Conservation (phyloP, 2,329 filamentous ascomycete genomes). For the Atkinsonella hypoxylon region DNA sequence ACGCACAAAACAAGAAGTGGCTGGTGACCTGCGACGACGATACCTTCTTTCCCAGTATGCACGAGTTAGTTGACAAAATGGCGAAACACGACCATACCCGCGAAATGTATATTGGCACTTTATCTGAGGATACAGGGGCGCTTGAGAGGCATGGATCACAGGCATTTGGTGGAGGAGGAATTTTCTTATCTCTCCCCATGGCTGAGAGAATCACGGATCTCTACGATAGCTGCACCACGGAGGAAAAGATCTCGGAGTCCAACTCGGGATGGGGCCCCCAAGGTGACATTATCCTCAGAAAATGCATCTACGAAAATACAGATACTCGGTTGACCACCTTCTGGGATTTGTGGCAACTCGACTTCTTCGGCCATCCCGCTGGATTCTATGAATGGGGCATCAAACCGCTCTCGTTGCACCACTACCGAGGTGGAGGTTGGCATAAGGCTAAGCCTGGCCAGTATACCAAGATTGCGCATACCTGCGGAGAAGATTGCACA, state of each 20-base stretch:
- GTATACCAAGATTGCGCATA: conserved; percentile 43
- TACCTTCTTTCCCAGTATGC: conserved; percentile 51
- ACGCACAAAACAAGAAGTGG: conserved; percentile 41
- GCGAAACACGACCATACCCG: conserved; percentile 37
- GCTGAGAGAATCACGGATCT: conserved; percentile 32
- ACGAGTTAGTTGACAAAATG: conserved; percentile 38
- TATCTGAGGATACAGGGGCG: conserved; percentile 50
- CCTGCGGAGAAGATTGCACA: conserved; percentile 49
- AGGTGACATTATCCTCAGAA: conserved; percentile 49
- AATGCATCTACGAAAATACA: conserved; percentile 53
- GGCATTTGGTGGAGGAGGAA: conserved; percentile 51
- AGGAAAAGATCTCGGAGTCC: conserved; percentile 39
- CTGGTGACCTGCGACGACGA: conserved; percentile 52
- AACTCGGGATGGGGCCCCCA: conserved; percentile 48
- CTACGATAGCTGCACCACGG: conserved; percentile 33
- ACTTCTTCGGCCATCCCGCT: conserved; percentile 46
- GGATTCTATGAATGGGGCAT: conserved; percentile 54
- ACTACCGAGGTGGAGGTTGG: conserved; percentile 51
- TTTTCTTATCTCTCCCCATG: conserved; percentile 45
- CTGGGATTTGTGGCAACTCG: conserved; percentile 48
- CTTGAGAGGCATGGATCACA: conserved; percentile 49
- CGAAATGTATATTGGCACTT: conserved; percentile 46
- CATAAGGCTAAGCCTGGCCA: conserved; percentile 41
- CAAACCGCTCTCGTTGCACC: conserved; percentile 48
- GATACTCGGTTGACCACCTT: conserved; percentile 44